Evolutionary conservation across 2,329 filamentous ascomycete species (phyloP).

Genomic region (Pseudogymnoascus sp.): DNA sequence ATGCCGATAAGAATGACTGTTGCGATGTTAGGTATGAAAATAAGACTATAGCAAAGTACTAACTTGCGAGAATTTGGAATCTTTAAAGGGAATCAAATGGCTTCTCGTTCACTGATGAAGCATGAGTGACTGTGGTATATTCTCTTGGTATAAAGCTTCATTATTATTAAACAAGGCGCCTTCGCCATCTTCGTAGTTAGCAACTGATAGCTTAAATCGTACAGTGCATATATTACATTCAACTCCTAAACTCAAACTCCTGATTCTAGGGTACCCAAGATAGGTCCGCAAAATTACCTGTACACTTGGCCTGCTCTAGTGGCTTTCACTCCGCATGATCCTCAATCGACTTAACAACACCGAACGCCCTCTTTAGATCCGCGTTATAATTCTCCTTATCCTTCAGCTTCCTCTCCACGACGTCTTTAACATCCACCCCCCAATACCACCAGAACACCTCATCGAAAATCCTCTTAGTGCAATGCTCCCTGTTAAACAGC

Average conservation of each 20-base stretch:
- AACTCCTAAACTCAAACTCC: background rate
- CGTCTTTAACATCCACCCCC: conserved; percentile 5
- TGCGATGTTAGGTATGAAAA: too few relatives aligned
- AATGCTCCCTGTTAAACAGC: conserved; percentile 18
- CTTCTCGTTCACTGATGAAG: too few relatives aligned
- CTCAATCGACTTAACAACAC: background rate
- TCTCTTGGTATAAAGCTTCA: too few relatives aligned
- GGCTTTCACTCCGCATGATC: conserved; percentile 11
- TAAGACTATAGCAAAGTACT: too few relatives aligned
- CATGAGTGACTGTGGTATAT: too few relatives aligned
- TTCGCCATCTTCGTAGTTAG: too few relatives aligned
- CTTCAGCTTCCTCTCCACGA: conserved; percentile 10
- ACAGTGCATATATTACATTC: background rate
- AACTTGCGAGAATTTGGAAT: too few relatives aligned
- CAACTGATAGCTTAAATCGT: too few relatives aligned
- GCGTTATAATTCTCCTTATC: conserved; percentile 10
- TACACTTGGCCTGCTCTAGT: conserved; percentile 15
- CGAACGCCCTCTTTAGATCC: conserved; percentile 5
- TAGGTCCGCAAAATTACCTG: conserved; percentile 10
- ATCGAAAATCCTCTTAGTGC: conserved; percentile 11
- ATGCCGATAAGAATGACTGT: too few relatives aligned
- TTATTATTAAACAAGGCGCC: too few relatives aligned
- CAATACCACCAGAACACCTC: conserved; percentile 12
- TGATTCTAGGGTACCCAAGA: conserved; percentile 13
- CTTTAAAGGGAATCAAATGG: too few relatives aligned